These are phyloP conservation scores for Colletotrichum shisoi DNA, from an alignment of 2,329 filamentous ascomycete species.

Conservation along the genomic window DNA sequence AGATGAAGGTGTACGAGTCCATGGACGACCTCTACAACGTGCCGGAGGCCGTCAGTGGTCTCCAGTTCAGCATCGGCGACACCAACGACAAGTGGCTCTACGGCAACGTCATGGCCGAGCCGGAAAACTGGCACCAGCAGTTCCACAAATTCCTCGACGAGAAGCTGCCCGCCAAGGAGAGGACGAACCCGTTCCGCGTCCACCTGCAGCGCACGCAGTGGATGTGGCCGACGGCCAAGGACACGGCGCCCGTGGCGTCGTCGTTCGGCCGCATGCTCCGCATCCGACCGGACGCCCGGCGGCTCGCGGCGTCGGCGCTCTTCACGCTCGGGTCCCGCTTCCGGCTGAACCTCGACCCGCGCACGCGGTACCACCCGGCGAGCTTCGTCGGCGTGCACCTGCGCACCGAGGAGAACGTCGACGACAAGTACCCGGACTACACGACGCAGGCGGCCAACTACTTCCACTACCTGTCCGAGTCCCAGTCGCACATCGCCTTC, in stretches of 20 bases:
- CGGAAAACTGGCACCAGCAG: slow-evolving; percentile 38
- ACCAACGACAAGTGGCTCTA: slow-evolving; percentile 40
- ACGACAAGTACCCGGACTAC: slow-evolving; percentile 45
- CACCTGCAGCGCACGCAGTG: slow-evolving; percentile 45
- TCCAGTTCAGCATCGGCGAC: slow-evolving; percentile 42
- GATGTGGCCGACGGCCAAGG: slow-evolving; percentile 47
- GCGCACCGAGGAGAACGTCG: slow-evolving; percentile 48
- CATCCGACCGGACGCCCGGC: slow-evolving; percentile 47
- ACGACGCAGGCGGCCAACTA: slow-evolving; percentile 47
- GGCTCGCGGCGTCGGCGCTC: slow-evolving; percentile 48
- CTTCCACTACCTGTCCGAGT: slow-evolving; percentile 44
- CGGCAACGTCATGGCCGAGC: slow-evolving; percentile 44
- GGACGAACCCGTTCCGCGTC: slow-evolving; percentile 48
- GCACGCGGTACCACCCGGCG: slow-evolving; percentile 40
- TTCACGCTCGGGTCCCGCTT: slow-evolving; percentile 47
- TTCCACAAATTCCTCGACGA: slow-evolving; percentile 45
- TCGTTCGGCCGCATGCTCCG: slow-evolving; percentile 53
- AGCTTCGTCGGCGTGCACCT: slow-evolving; percentile 50
- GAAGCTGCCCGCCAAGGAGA: slow-evolving; percentile 42
- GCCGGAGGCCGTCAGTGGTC: slow-evolving; percentile 43
- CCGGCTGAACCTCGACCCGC: slow-evolving; percentile 43
- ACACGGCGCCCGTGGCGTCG: slow-evolving; percentile 44
- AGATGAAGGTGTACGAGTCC: slow-evolving; percentile 49
- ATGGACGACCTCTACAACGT: slow-evolving; percentile 49
- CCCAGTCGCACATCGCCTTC: slow-evolving; percentile 50